Evolutionary conservation across 768 basidiomycete species (phyloP), one percentile per base, ranked within the genome.

Genomic region (Lepiota venenata): DNA sequence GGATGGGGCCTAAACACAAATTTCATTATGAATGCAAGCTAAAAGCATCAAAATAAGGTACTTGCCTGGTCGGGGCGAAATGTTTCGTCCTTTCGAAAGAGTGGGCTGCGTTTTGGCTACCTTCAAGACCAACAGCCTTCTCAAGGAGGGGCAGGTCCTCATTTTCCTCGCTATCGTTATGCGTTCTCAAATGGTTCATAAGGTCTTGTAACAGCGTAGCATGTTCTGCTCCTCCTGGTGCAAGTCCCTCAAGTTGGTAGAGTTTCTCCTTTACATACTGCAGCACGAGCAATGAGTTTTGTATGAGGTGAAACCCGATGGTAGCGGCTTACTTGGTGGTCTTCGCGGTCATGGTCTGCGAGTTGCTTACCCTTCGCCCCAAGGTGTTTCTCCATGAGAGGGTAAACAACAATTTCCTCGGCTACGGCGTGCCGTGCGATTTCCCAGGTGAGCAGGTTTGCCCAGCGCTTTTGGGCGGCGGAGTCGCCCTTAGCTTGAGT

Each of bases 21-120:
- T 25, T 22, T 15, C 37, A 25, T 20, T 27, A 38, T 8, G 12
- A 16, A 38, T 18, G 37, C 41, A 12, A 14, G 25, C 20, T 12
- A 27, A n/a, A 20, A 39, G 10, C 10, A 32, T 32, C 32, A 32
- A 32, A 4, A 32, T 9, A 8, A 46, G 36, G 15, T 3, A 66
- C 76, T 11, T 18, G 81, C 82, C 80, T 71, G 8, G 84, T 85
- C 0, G 84, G 84, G 4, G 73, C 82, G 56, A 85, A 82, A 58
- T 79, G 77, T 71, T 87, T 87, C 1, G 83, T 85, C 49, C 72
- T 66, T 58, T 65, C 72, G 68, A 85, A 86, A 32, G 61, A 67
- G 18, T 58, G 53, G 1, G 82, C 81, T 0, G 81, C 79, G n/a
- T 66, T 47, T 22, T 68, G 59, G 56, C 79, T 78, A 2, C 66